Percentiles rank a stretch among this genome's conserved stretches.
These are phyloP conservation scores for Mycocentrospora acerina DNA, from an alignment of 2,329 filamentous ascomycete species.

Conservation along the genomic window DNA sequence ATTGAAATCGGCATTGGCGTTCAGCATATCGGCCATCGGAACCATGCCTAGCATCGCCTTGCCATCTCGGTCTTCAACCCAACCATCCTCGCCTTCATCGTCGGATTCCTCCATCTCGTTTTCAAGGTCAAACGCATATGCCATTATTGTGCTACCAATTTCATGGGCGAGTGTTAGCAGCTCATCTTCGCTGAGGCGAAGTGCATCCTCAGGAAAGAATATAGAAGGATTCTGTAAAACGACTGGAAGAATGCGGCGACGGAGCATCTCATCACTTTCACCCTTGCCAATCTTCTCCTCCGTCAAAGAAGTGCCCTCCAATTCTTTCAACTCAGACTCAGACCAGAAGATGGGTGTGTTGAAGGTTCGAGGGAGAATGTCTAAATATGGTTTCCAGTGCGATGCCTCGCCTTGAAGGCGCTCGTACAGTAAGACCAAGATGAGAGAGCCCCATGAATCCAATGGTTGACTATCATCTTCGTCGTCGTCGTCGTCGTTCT, in stretches of 20 bases:
- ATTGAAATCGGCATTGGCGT: conserved; percentile 27
- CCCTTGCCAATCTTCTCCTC: conserved; percentile 23
- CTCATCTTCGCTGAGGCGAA: conserved; percentile 7
- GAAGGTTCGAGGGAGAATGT: conserved; percentile 19
- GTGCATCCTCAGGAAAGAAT: conserved; percentile 11
- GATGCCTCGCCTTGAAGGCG: conserved; percentile 20
- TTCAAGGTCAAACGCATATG: conserved; percentile 26
- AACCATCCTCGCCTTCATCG: conserved; percentile 26
- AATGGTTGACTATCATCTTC: conserved; percentile 17
- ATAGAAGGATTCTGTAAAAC: conserved; percentile 9
- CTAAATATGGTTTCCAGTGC: conserved; percentile 25
- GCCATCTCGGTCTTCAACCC: conserved; percentile 25
- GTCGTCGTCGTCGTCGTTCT: conserved; percentile 12
- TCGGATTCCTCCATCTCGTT: conserved; percentile 18
- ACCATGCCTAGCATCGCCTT: conserved; percentile 26
- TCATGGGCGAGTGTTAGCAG: conserved; percentile 22
- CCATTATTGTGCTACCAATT: conserved; percentile 26
- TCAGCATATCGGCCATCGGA: conserved; percentile 27
- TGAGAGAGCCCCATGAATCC: conserved; percentile 23
- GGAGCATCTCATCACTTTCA: conserved; percentile 20
- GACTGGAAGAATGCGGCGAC: conserved; percentile 15
- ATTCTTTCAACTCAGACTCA: conserved; percentile 18
- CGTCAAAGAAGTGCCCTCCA: conserved; percentile 20
- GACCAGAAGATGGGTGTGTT: conserved; percentile 28
- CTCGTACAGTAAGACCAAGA: conserved; percentile 24